Base-by-base conservation (phyloP, 2,329 filamentous ascomycete species). In the Colletotrichum tabaci region DNA sequence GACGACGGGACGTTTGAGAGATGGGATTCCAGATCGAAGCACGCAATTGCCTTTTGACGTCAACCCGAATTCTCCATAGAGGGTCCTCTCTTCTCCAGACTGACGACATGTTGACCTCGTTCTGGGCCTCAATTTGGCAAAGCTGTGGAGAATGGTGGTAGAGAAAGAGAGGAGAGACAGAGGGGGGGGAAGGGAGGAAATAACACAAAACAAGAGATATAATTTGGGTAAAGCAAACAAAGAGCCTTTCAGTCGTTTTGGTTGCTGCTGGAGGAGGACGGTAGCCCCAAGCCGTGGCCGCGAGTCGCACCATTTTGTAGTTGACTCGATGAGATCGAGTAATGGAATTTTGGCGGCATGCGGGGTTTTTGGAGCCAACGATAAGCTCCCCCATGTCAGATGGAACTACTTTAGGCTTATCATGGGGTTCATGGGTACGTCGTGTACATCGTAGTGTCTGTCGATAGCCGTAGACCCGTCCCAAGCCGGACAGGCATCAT, bases 291-390 rank as follows among this genome's bases (percentile, higher is more conserved):
- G 61, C 30, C 55, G 42, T 65, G 26, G 60, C 61, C 58, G 49
- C 42, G 18, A 58, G n/a, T 44, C 50, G 44, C 53, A n/a, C 50
- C 23, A 47, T 61, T 69, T 58, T 44, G 66, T 47, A 35, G 66
- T 75, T 76, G 73, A 76, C 74, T 75, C 74, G 72, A 76, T 76
- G 65, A 65, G 61, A 75, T 76, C 72, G 74, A 76, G 74, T 76
- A 76, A 76, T 73, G 75, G 75, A 85, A 52, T 65, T 73, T 66
- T 38, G 30, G 46, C 26, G 56, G 67, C 63, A 67, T 68, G 72
- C 69, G 74, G 73, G 71, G 61, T 26, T 66, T 66, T 53, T 61
- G 42, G 49, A 26, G 50, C 53, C 55, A 46, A 72, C 56, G 70
- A 72, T 72, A 71, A 72, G 66, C 60, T 71, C 61, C 67, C 70